A percentile compares a stretch with the other conserved stretches of the same genome.
Conservation (phyloP, 106 monocot genomes). For the Dactylorhiza incarnata region DNA sequence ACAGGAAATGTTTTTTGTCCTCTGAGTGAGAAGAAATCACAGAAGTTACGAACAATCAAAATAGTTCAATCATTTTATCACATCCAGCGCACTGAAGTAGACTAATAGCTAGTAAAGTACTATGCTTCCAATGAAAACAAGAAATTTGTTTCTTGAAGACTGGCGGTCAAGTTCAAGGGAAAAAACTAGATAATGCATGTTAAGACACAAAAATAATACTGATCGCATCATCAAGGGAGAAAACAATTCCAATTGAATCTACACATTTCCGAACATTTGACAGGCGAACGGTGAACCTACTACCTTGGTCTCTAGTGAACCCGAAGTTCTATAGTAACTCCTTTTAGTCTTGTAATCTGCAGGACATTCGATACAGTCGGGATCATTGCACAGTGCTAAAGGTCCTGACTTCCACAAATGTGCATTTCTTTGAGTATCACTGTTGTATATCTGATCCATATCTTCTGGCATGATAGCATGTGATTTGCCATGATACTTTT, state of each 20-base stretch:
- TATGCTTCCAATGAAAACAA: neutral
- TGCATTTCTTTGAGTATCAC: slow-evolving; percentile 13
- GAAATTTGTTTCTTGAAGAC: neutral
- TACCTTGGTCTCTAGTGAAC: slow-evolving; percentile 33
- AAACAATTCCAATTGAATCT: neutral
- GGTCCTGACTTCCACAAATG: slow-evolving; percentile 50
- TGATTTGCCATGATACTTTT: slow-evolving; percentile 6
- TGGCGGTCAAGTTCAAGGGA: neutral
- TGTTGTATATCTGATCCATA: slow-evolving; percentile 3
- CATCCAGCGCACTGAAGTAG: neutral
- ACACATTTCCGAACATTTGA: neutral
- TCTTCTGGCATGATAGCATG: slow-evolving; percentile 31
- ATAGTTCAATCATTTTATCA: neutral
- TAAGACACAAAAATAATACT: neutral
- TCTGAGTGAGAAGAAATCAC: too few species aligned
- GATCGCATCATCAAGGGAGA: neutral
- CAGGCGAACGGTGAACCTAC: neutral
- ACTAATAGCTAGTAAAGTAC: neutral
- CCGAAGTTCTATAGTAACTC: slow-evolving; percentile 9
- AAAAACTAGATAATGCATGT: neutral
- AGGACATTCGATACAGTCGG: slow-evolving; percentile 45
- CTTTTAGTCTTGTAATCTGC: slow-evolving; percentile 32
- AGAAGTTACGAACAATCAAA: too few species aligned
- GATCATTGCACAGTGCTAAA: slow-evolving; percentile 42
- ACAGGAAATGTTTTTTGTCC: too few species aligned